Conservation (phyloP, 2,329 filamentous ascomycete genomes). For the Penicillium sp. region DNA sequence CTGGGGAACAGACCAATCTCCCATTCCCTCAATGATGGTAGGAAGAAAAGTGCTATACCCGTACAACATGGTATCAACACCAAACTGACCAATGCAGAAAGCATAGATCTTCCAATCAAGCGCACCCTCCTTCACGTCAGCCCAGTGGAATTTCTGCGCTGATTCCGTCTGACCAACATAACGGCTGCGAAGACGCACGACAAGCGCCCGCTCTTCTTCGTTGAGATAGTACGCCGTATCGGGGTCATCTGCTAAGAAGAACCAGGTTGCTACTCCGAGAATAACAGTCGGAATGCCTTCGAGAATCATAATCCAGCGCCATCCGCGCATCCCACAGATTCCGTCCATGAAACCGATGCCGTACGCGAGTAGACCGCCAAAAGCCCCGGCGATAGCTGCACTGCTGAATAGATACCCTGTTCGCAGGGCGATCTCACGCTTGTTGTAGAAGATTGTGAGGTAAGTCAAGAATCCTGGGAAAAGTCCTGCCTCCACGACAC, state of each 20-base stretch:
- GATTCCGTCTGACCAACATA: constrained; percentile 52
- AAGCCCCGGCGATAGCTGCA: constrained; percentile 69
- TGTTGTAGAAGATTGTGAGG: constrained; percentile 75
- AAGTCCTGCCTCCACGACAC: constrained; percentile 67
- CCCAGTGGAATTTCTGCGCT: constrained; percentile 57
- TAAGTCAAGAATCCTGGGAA: constrained; percentile 70
- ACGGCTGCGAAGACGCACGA: constrained; percentile 50
- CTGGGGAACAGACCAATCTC: constrained; percentile 62
- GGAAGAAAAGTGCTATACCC: constrained; percentile 77
- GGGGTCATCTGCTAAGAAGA: constrained; percentile 65
- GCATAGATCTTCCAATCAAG: constrained; percentile 75
- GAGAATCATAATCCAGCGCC: constrained; percentile 68
- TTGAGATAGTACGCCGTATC: constrained; percentile 63
- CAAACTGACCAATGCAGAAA: constrained; percentile 70
- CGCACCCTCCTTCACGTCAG: constrained; percentile 66
- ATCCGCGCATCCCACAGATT: constrained; percentile 62
- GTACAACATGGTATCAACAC: constrained; percentile 74
- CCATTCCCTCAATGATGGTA: constrained; percentile 72
- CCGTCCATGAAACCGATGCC: constrained; percentile 74
- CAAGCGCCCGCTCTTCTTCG: constrained; percentile 60
- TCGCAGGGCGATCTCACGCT: constrained; percentile 68
- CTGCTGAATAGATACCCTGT: constrained; percentile 68
- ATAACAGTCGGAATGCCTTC: constrained; percentile 60
- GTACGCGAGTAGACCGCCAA: constrained; percentile 71
- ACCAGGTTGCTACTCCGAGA: constrained; percentile 56